These are phyloP conservation scores for Venturia nashicola DNA, from an alignment of 2,329 filamentous ascomycete genomes.

Conservation along the genomic window DNA sequence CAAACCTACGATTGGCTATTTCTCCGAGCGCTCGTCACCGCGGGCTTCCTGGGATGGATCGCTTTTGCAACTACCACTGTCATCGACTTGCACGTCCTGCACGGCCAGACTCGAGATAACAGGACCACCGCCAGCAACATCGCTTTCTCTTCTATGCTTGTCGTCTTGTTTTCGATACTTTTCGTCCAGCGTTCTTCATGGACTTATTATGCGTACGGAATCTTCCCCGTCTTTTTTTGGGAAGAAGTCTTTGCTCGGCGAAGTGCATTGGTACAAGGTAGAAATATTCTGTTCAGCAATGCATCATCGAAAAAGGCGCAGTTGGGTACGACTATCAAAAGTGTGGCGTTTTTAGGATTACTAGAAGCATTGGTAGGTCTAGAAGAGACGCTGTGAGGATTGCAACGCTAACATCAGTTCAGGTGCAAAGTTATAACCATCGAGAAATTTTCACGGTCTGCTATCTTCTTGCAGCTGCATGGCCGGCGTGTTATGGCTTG, in stretches of 20 bases:
- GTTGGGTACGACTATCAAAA: conserved; percentile 50
- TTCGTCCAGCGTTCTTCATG: conserved; percentile 64
- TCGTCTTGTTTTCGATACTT: conserved; percentile 66
- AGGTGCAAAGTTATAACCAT: conserved; percentile 88
- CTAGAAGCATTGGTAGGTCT: conserved; percentile 56
- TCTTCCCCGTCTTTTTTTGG: conserved; percentile 94
- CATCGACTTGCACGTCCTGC: conserved; percentile 74
- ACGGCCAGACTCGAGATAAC: conserved; percentile 41
- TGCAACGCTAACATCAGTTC: conserved; percentile 5
- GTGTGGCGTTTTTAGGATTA: conserved; percentile 56
- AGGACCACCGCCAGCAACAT: conserved; percentile 47
- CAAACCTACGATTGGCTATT: conserved; percentile 99
- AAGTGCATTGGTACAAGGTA: conserved; percentile 54
- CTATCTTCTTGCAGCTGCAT: conserved; percentile 64
- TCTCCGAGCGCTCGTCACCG: conserved; percentile 72
- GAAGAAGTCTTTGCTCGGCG: conserved; percentile 81
- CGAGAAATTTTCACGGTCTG: conserved; percentile 75
- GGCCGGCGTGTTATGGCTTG: conserved; percentile 64
- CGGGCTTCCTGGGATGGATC: conserved; percentile 93
- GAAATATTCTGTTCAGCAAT: conserved; percentile 55
- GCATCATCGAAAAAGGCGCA: conserved; percentile 48
- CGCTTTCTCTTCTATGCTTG: conserved; percentile 65
- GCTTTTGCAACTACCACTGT: conserved; percentile 83
- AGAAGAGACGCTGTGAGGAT: background rate
- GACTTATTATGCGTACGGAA: conserved; percentile 81